Conservation (phyloP, 1,139 yeast genomes). For the Entelexis sorbosivorans region DNA sequence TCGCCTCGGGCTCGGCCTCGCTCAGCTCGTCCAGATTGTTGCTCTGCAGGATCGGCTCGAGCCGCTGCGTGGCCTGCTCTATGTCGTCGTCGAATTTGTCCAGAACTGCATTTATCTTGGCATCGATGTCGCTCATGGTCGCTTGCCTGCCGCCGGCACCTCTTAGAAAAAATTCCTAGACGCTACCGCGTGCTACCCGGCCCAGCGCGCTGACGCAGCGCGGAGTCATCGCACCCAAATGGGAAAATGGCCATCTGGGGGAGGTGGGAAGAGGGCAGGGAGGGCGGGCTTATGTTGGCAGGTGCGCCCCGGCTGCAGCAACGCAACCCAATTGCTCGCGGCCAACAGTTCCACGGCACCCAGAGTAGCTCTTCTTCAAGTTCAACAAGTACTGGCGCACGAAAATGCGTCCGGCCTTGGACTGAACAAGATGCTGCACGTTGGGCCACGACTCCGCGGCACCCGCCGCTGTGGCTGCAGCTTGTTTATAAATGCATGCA, state of each 20-base stretch:
- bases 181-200: neutral
- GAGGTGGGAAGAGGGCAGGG: no score
- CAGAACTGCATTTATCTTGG: conserved; percentile 16
- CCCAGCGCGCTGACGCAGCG: neutral
- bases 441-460: no score
- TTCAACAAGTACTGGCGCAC: neutral
- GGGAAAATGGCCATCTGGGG: neutral
- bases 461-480: no score
- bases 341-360: no score
- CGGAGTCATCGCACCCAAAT: neutral
- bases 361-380: no score
- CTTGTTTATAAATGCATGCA: neutral
- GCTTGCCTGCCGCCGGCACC: neutral
- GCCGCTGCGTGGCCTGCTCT: conserved; percentile 25
- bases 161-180: neutral
- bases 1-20: conserved; percentile 24
- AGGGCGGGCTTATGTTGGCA: neutral
- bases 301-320: neutral
- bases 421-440: no score
- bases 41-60: conserved; percentile 25
- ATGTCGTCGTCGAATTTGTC: conserved; percentile 27
- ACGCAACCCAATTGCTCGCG: neutral
- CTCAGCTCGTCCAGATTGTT: conserved; percentile 25
- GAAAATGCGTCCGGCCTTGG: no score
- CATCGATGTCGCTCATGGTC: conserved; percentile 17